Percentiles rank a stretch among this genome's conserved stretches.
Evolutionary conservation across 1,139 yeast species (phyloP).

Genomic region (Groenewaldozyma auringiensis): DNA sequence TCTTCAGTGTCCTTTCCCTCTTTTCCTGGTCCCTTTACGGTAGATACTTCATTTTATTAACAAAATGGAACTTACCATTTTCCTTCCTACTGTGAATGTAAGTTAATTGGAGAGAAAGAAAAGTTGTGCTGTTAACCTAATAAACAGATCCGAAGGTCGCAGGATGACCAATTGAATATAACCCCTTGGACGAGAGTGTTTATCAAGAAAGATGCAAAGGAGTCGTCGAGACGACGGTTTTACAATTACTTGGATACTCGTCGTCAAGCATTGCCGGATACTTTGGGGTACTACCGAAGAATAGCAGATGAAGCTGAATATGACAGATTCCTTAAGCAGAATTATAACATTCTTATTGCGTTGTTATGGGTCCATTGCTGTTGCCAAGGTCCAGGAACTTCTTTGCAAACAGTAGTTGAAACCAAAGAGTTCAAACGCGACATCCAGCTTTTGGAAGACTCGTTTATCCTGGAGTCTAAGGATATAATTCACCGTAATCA

Average conservation of each 20-base stretch:
- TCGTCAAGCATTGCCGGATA: not conserved
- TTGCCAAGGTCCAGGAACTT: not conserved
- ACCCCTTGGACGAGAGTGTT: not conserved
- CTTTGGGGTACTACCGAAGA: not conserved
- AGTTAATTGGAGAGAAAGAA: too few species aligned
- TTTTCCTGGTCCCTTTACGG: too few species aligned
- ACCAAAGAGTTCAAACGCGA: not conserved
- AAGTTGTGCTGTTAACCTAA: too few species aligned
- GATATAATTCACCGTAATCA: not conserved
- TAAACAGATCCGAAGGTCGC: too few species aligned
- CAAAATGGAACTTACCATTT: too few species aligned
- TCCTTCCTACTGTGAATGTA: too few species aligned
- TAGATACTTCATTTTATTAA: too few species aligned
- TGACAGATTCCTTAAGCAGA: not conserved
- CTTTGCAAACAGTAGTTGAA: not conserved
- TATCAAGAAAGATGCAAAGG: not conserved
- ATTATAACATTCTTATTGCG: not conserved
- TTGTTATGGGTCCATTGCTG: not conserved
- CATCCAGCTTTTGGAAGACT: not conserved
- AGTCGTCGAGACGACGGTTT: not conserved
- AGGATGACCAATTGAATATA: not conserved
- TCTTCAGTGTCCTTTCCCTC: too few species aligned
- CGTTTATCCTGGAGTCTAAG: not conserved
- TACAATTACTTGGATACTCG: not conserved
- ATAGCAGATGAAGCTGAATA: not conserved